Base-by-base conservation (phyloP, 2,329 filamentous ascomycete genomes). In the Chaetomium olivaceum region DNA sequence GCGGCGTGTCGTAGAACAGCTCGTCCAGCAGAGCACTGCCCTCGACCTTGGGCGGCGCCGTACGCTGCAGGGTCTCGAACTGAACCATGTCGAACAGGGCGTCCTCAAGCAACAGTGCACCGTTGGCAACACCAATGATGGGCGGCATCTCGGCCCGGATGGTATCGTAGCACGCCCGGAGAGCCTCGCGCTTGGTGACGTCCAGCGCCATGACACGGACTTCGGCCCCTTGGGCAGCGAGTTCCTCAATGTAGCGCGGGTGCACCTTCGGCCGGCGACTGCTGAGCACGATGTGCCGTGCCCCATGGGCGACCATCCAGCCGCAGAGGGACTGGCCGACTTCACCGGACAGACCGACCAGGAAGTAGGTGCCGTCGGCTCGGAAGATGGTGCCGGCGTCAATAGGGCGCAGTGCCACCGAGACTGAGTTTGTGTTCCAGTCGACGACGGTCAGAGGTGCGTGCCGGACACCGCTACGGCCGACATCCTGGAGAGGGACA, bases 1-100 rank as follows among this genome's bases (percentile, higher is more conserved):
- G 72, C 0, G 62, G 27, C 16, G 68, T 36, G 3, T 74, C 58
- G 4, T 43, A 7, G 59, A 79, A 77, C 0, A 75, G n/a, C 0
- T 73, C 63, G 39, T 78, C 70, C 0, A 80, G 69, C 36, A 43
- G 7, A 16, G 36, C 36, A 43, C 36, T 43, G 16, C 36, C 36
- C 36, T 43, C 36, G 16, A 43, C 36, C 36, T 43, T 43, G 16
- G 36, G 36, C 36, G 36, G 36, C 14, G 36, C 36, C 36, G 36
- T 43, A 16, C 36, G 36, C 36, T 43, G 36, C 4, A 43, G 36
- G 36, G 36, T 43, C 14, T 74, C 68, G 1, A 73, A 48, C 2
- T 25, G 11, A 11, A 58, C 14, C 66, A 57, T 69, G 73, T 72
- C 11, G 46, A 78, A 71, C 0, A 68, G 46, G 27, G 36, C 36